Evolutionary conservation across 164 flowering plant species (phyloP).

Genomic region (Dillenia turbinata): DNA sequence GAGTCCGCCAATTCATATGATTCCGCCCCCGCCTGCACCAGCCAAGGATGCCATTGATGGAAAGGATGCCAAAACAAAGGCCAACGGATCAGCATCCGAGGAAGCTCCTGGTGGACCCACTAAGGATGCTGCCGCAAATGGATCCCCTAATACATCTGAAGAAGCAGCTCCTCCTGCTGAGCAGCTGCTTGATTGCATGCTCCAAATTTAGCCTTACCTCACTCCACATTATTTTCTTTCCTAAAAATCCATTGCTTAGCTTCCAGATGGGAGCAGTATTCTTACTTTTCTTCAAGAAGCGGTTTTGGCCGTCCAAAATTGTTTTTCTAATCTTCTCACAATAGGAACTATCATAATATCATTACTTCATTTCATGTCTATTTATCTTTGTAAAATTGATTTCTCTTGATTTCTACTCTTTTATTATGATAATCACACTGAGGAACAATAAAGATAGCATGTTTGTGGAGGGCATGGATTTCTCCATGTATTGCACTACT

Average conservation of each 20-base stretch:
- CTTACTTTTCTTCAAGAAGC: no score
- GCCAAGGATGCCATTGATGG: conserved; percentile 50
- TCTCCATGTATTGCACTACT: no score
- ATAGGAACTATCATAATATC: background rate
- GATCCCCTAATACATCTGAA: conserved; percentile 25
- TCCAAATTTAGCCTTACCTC: conserved; percentile 2
- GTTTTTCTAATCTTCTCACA: conserved; percentile 11
- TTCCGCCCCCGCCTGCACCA: conserved; percentile 70
- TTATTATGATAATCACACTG: no score
- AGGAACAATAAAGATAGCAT: no score
- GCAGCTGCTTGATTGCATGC: conserved; percentile 27
- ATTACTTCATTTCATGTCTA: background rate
- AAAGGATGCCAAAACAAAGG: conserved; percentile 25
- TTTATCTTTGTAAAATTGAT: no score
- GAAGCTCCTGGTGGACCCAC: conserved; percentile 18
- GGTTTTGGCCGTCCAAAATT: background rate
- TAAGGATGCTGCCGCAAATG: conserved; percentile 30
- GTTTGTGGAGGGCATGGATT: no score
- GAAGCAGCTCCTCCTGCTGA: conserved; percentile 27
- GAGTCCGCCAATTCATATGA: conserved; percentile 88
- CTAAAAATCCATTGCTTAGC: conserved; percentile 1
- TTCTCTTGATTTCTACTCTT: no score
- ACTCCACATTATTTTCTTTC: background rate
- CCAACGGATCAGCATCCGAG: conserved; percentile 25
- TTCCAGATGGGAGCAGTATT: no score